Conservation (phyloP, 257 asterid genomes). For the Penstemon barbatus region DNA sequence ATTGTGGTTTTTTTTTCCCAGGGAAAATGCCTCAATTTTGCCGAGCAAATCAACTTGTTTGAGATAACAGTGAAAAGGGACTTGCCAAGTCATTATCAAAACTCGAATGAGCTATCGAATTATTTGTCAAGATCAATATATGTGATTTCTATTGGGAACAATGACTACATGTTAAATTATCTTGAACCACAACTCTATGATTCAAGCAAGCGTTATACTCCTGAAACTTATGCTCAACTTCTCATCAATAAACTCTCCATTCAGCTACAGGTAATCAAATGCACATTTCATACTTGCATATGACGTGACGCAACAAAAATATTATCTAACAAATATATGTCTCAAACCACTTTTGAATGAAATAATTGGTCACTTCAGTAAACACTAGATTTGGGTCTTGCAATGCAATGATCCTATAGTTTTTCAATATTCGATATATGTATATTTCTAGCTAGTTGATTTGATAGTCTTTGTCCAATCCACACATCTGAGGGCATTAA, state of each 20-base stretch:
- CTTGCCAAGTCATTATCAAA: slow-evolving; percentile 21
- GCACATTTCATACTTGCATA: background rate
- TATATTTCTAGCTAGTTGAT: too few species aligned
- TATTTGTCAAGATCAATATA: slow-evolving; percentile 41
- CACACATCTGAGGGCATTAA: too few species aligned
- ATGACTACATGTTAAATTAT: slow-evolving; percentile 34
- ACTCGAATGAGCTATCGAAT: slow-evolving; percentile 22
- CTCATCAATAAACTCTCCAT: slow-evolving; percentile 29
- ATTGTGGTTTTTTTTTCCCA: slow-evolving; percentile 10
- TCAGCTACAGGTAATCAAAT: slow-evolving; percentile 37
- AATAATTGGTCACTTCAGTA: too few species aligned
- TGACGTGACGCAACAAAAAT: too few species aligned
- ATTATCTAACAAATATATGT: too few species aligned
- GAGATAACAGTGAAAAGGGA: slow-evolving; percentile 21
- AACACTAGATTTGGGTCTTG: too few species aligned
- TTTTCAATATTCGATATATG: too few species aligned
- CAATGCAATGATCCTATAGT: too few species aligned
- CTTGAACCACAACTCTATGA: slow-evolving; percentile 19
- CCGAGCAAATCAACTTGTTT: slow-evolving; percentile 40
- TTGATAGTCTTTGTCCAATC: too few species aligned
- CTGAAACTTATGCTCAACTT: slow-evolving; percentile 34
- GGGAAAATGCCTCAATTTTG: slow-evolving; percentile 44
- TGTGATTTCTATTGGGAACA: slow-evolving; percentile 40
- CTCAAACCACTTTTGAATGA: too few species aligned
- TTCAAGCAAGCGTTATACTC: slow-evolving; percentile 23